A percentile compares a stretch with the other conserved stretches of the same genome.
Conservation (phyloP, 2,329 filamentous ascomycete species). For the Capronia coronata region DNA sequence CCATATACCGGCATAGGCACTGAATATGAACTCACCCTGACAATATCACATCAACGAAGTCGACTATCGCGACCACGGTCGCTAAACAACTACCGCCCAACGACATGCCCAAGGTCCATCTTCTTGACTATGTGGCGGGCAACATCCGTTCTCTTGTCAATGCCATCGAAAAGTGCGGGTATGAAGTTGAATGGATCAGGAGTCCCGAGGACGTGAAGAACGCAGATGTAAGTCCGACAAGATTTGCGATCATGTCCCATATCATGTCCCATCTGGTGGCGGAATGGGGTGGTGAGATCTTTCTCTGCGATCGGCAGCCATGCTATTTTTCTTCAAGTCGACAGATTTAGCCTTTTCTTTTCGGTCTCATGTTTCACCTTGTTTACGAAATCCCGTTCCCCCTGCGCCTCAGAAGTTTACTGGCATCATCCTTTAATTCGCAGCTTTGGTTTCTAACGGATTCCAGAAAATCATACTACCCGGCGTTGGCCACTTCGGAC, state of each 20-base stretch:
- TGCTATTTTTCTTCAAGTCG: too few species aligned
- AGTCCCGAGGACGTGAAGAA: conserved; percentile 74
- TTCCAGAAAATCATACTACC: conserved; percentile 86
- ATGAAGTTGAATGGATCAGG: conserved; percentile 84
- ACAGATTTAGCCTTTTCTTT: neutral
- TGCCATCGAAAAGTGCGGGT: conserved; percentile 93
- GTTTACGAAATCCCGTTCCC: neutral
- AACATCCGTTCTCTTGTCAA: conserved; percentile 92
- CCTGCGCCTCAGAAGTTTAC: neutral
- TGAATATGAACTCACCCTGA: neutral
- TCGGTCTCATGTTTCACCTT: neutral
- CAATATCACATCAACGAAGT: too few species aligned
- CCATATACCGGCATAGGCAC: neutral
- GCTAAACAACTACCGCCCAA: neutral
- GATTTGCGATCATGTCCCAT: neutral
- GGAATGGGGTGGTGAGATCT: neutral
- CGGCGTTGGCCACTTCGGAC: conserved; percentile 94
- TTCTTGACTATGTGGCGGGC: conserved; percentile 83
- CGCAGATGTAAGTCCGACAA: conserved; percentile 61
- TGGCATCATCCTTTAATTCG: neutral
- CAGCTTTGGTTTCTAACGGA: conserved; percentile 8
- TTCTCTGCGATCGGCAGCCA: too few species aligned
- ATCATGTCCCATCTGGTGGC: neutral
- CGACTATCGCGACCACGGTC: neutral
- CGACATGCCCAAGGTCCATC: conserved; percentile 39